phyloP scores from a whole-genome alignment of 2,329 filamentous ascomycete species.

The Colletotrichum sp. region DNA sequence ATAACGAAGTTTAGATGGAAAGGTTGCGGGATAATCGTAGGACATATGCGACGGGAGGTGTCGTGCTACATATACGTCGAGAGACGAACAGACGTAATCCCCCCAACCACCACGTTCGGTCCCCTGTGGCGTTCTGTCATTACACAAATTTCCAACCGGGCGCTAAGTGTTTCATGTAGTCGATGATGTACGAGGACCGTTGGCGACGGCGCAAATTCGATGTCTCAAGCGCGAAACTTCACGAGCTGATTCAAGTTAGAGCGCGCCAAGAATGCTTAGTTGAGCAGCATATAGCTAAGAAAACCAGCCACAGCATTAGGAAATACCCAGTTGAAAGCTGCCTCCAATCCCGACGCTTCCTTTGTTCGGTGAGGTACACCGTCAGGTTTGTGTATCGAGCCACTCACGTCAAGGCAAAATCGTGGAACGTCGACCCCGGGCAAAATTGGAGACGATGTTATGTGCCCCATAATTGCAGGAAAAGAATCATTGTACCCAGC shows the following conservation, averaged over 20 bases:
- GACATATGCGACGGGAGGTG: neutral
- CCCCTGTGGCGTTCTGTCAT: neutral
- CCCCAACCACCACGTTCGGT: neutral
- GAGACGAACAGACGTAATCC: neutral
- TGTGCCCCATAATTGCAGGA: neutral
- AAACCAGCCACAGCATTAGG: neutral
- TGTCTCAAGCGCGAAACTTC: neutral
- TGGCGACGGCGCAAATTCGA: neutral
- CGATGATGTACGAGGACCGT: neutral
- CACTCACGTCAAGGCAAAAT: neutral
- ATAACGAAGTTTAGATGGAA: neutral
- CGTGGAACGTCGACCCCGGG: neutral
- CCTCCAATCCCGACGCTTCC: neutral
- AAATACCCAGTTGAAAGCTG: neutral
- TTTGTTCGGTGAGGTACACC: neutral
- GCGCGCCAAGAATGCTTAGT: neutral
- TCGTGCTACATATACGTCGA: neutral
- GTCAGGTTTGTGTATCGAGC: neutral
- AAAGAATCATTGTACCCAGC: neutral
- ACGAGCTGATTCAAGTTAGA: neutral
- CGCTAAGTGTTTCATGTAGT: neutral
- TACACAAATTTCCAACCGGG: neutral
- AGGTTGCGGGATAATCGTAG: neutral
- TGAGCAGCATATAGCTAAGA: neutral
- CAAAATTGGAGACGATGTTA: neutral